Evolutionary conservation across 148 eudicot species (phyloP).

Genomic region (Talinum fruticosum): DNA sequence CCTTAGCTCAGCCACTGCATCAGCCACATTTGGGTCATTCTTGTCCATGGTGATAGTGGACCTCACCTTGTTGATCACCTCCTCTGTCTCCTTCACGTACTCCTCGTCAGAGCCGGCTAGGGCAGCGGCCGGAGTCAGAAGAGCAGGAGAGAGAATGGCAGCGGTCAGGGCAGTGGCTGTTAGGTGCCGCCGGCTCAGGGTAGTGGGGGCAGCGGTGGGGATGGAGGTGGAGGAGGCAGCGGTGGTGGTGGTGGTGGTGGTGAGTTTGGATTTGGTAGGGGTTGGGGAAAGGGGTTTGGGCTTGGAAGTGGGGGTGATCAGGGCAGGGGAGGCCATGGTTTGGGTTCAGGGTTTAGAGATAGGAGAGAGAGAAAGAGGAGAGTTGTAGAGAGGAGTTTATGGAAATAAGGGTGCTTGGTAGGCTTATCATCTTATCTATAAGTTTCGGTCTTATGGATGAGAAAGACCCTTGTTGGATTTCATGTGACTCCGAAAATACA

Average conservation of each 20-base stretch:
- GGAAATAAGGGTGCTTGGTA: slow-evolving; percentile 35
- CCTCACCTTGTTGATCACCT: slow-evolving; percentile 79
- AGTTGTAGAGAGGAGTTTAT: slow-evolving; percentile 4
- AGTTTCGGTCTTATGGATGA: slow-evolving; percentile 51
- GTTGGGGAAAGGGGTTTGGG: slow-evolving; percentile 25
- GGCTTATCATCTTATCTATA: slow-evolving; percentile 87
- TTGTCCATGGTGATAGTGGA: slow-evolving; percentile 56
- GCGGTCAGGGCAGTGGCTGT: slow-evolving; percentile 18
- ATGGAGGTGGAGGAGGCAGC: slow-evolving; percentile 36
- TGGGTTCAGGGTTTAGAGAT: neutral
- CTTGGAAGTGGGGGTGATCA: slow-evolving; percentile 54
- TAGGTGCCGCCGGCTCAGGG: neutral
- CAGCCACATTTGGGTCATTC: slow-evolving; percentile 68
- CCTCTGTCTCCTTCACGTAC: slow-evolving; percentile 76
- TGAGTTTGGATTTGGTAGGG: slow-evolving; percentile 3
- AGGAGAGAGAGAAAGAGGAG: slow-evolving; percentile 11
- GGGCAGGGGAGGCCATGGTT: slow-evolving; percentile 66
- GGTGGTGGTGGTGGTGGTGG: slow-evolving; percentile 35
- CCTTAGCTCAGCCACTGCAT: slow-evolving; percentile 72
- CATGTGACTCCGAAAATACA: slow-evolving; percentile 30
- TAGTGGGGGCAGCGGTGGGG: slow-evolving; percentile 18
- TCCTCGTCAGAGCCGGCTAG: slow-evolving; percentile 64
- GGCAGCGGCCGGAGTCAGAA: slow-evolving; percentile 29
- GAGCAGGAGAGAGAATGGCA: slow-evolving; percentile 28
- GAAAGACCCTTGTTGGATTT: slow-evolving; percentile 32